Evolutionary conservation across 352 stramenopile genomes (phyloP), one percentile per base, ranked within the genome.

Genomic region (Thalassiosira pacifica): DNA sequence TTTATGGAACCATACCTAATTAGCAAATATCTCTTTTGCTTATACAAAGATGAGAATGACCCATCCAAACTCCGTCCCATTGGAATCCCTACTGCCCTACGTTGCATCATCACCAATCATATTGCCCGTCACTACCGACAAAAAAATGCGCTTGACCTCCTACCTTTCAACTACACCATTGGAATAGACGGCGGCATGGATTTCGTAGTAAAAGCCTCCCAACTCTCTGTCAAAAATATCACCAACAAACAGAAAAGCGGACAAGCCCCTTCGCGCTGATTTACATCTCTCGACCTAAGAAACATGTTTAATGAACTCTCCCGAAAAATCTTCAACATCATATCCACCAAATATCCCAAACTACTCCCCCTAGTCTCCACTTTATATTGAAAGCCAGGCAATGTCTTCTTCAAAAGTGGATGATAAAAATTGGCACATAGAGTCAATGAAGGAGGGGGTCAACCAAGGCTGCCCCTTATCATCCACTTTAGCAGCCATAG

Each of bases 391-490:
- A 19, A 64, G 0, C 37, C 65, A 32, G 67, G 45, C 19, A 82
- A 40, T 1, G 66, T 83, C 19, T 53, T 60, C 34, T 77, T 42
- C 65, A 59, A 70, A 26, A 71, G n/a, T 48, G 57, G 27, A 11
- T 13, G 34, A 76, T 13, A 65, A 55, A 10, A 22, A 32, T 37
- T 87, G 80, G 80, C 19, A 79, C 10, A 29, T 6, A 0, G 19
- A 61, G 9, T 1, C 18, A 0, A 83, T 84, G 70, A 18, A 81
- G 29, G 74, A 87, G 61, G 74, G 80, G 0, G 31, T 80, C 4
- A 76, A 59, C n/a, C 79, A 82, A 79, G 79, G 79, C 0, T 86
- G 79, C 48, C 70, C 79, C 13, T 61, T 86, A 1, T 86, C 79
- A 9, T 52, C 71, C 26, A 68, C 57, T 19, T 72, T 85, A 13